Evolutionary conservation across 1,284 basidiomycete genomes (phyloP), one percentile per base, ranked within the genome.

Genomic region (Calocybe gambosa): DNA sequence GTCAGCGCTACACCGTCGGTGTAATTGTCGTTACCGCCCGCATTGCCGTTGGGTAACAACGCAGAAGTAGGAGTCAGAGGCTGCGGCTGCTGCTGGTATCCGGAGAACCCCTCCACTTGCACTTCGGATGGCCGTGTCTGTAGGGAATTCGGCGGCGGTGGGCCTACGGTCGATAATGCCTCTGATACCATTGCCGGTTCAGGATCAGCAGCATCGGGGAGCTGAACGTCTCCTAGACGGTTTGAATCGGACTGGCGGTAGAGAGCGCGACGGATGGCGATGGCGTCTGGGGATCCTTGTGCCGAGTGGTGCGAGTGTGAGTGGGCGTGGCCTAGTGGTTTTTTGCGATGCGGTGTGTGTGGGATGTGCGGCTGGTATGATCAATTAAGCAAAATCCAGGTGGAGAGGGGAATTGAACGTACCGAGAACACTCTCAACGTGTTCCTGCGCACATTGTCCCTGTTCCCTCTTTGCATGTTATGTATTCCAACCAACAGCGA

Each of bases 401-500:
- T 29, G 26, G 43, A 44, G n/a, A 23, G 3, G 15, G 28, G n/a
- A 39, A 34, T 2, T 3, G 3, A 29, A 72, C 79, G 61, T 51
- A 92, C 91, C 66, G 91, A 89, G 66, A 97, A 95, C 33, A 98
- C 89, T 55, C 87, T 89, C 38, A 98, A 74, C 39, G 89, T 93
- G 58, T 89, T 93, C 55, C 86, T 82, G 53, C 94, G 78, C 33
- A 98, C 72, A 55, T 94, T 93, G 58, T 98, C 93, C 54, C 80
- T 74, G 66, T 98, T 98, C 3, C 94, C 95, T 25, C 93, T 71
- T 52, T 77, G 77, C 79, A 96, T 85, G 59, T 89, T 91, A 68
- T 99, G 95, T 47, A 97, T 89, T 0, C 95, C 96, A 7, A 98
- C 86, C 19, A 99, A 77, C 23, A 99, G 69, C 55, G 88, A 91